Base-by-base conservation (phyloP, 352 stramenopile species). In the Globisporangium nodosum region DNA sequence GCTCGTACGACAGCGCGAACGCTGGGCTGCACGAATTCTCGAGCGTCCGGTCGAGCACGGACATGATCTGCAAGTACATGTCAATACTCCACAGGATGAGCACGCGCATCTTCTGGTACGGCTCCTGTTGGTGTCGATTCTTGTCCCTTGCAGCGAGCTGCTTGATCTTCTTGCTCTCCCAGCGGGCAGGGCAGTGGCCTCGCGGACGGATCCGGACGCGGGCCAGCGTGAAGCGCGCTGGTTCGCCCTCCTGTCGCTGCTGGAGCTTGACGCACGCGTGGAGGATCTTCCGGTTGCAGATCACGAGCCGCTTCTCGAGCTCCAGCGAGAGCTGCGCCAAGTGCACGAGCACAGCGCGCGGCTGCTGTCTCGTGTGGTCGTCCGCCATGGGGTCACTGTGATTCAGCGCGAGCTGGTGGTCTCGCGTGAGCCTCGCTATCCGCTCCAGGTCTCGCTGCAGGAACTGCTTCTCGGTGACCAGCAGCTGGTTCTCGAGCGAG, bases 51-150 rank as follows among this genome's bases (percentile, higher is more conserved):
- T 86, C 54, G n/a, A 84, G 66, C 48, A 65, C 69, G 5, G 73
- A 52, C 54, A 84, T 71, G 39, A 91, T 70, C 43, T 86, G 77
- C 61, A 88, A 42, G 42, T 89, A 86, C 81, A 91, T 91, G 52
- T 89, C 81, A 54, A 91, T 79, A 12, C 77, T 91, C 75, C 75
- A 89, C 2, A 78, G 78, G 30, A 91, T 69, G 27, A 91, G 83
- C 43, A 85, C 81, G 24, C 61, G 71, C 67, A 91, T 85, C 40
- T 71, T 74, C 6, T 47, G 40, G 58, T 91, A 91, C 30, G 2
- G 49, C 13, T 4, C 24, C 27, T 15, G 47, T 2, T 33, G 16
- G 11, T 15, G 11, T 21, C 27, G 16, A 3, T 21, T 16, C 16
- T 20, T 16, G 21, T 30, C 1, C 13, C 30, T 31, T 13, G 20